These are phyloP conservation scores for Aureobasidium sp. DNA, from an alignment of 2,329 filamentous ascomycete species.

Conservation along the genomic window DNA sequence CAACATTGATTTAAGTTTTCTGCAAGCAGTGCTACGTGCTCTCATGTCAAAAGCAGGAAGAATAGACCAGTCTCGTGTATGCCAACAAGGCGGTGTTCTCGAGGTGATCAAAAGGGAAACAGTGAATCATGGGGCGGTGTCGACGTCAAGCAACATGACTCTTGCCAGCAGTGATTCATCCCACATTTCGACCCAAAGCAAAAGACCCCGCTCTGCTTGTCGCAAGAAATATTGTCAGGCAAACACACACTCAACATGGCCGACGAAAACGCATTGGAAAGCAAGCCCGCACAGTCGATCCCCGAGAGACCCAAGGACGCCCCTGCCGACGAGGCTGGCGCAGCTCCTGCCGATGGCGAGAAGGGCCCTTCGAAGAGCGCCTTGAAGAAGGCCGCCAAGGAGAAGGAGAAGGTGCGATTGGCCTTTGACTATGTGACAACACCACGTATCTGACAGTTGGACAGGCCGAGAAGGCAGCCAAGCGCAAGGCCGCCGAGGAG, in stretches of 20 bases:
- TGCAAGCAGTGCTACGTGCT: neutral
- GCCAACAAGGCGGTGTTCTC: neutral
- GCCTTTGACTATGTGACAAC: neutral
- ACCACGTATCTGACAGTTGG: neutral
- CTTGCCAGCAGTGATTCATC: slow-evolving; percentile 3
- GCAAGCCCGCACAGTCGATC: slow-evolving; percentile 17
- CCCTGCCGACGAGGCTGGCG: slow-evolving; percentile 16
- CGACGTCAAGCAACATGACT: neutral
- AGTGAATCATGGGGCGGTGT: neutral
- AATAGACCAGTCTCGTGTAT: neutral
- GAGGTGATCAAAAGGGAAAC: neutral
- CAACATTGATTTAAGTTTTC: neutral
- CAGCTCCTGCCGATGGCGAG: slow-evolving; percentile 24
- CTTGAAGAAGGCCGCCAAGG: slow-evolving; percentile 79
- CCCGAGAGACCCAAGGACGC: slow-evolving; percentile 26
- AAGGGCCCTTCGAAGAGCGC: slow-evolving; percentile 64
- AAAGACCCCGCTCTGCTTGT: slow-evolving; percentile 8
- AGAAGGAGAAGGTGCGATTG: slow-evolving; percentile 69
- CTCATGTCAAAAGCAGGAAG: neutral
- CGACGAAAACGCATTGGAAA: slow-evolving; percentile 18
- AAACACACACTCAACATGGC: slow-evolving; percentile 18
- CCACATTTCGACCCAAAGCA: slow-evolving; percentile 9
- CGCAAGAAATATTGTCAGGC: neutral
- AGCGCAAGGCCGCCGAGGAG: slow-evolving; percentile 60
- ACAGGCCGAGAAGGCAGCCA: slow-evolving; percentile 55